Percentiles rank a stretch among this genome's conserved stretches.
Evolutionary conservation across 805 yeast genomes (phyloP).

Genomic region (Saccharomycopsis sp.): DNA sequence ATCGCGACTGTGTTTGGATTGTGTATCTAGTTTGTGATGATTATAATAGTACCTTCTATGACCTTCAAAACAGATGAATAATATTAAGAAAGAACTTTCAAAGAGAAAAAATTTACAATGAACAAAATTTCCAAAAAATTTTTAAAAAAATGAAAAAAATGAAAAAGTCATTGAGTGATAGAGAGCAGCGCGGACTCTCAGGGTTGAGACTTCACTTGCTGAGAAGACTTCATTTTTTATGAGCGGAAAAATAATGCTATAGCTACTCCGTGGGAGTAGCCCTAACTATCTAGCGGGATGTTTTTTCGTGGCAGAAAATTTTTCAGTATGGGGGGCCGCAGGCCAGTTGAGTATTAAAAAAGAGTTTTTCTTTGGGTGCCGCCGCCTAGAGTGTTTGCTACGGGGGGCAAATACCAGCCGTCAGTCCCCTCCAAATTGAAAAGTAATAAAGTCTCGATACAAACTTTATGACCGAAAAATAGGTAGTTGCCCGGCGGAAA

Average conservation of each 20-base stretch:
- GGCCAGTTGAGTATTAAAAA: too few relatives aligned
- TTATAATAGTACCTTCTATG: background rate
- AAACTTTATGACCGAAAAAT: too few relatives aligned
- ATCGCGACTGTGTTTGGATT: slow-evolving; percentile 1
- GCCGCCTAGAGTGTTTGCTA: too few relatives aligned
- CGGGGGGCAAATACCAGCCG: too few relatives aligned
- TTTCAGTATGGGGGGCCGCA: too few relatives aligned
- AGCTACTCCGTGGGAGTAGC: background rate
- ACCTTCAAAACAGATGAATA: background rate
- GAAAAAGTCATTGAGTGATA: background rate
- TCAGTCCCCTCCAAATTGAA: too few relatives aligned
- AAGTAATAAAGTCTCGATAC: too few relatives aligned
- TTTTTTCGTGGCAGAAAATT: too few relatives aligned
- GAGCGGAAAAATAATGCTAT: background rate
- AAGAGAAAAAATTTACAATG: slow-evolving; percentile 1
- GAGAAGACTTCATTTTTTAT: background rate
- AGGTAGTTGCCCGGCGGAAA: too few relatives aligned
- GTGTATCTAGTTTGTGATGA: background rate
- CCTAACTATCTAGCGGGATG: too few relatives aligned
- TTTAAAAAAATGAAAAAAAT: background rate
- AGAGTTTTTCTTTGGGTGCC: too few relatives aligned
- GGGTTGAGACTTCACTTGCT: background rate
- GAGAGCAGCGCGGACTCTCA: background rate
- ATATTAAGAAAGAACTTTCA: slow-evolving; percentile 10
- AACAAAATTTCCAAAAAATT: background rate